Conservation (phyloP, 2,329 filamentous ascomycete species). For the Fusarium heterosporum region DNA sequence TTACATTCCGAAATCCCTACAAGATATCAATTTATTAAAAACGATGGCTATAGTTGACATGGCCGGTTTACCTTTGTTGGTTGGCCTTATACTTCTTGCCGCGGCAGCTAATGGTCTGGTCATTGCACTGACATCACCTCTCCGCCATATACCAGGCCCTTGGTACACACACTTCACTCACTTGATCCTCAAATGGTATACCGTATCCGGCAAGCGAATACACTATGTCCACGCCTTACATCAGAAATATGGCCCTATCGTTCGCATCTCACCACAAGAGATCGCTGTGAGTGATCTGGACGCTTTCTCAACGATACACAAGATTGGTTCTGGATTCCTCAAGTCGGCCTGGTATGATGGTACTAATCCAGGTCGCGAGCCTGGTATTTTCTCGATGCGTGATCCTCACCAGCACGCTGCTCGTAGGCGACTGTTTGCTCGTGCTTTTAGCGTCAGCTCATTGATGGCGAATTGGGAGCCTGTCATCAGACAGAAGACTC, state of each 20-base stretch:
- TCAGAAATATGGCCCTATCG: background rate
- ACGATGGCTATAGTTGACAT: background rate
- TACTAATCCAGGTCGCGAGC: background rate
- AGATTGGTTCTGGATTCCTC: constrained; percentile 27
- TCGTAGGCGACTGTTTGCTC: constrained; percentile 13
- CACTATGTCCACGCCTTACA: constrained; percentile 20
- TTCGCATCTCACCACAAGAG: background rate
- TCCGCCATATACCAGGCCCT: constrained; percentile 12
- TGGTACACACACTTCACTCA: constrained; percentile 25
- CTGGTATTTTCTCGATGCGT: constrained; percentile 27
- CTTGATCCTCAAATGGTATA: constrained; percentile 2
- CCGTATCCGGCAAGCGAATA: constrained; percentile 9
- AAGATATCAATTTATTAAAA: background rate
- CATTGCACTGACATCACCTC: background rate
- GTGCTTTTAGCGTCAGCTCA: constrained; percentile 22
- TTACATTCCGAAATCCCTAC: too few species aligned
- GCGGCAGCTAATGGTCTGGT: background rate
- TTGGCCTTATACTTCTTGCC: background rate
- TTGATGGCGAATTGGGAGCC: constrained; percentile 21
- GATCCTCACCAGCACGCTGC: constrained; percentile 20
- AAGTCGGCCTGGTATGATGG: constrained; percentile 34
- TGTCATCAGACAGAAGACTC: constrained; percentile 1
- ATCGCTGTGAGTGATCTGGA: constrained; percentile 17
- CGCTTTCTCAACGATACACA: constrained; percentile 23
- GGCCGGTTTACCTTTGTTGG: background rate